Percentiles rank a stretch among this genome's conserved stretches.
phyloP scores from a whole-genome alignment of 768 basidiomycete species.

The Serendipita vermifera region DNA sequence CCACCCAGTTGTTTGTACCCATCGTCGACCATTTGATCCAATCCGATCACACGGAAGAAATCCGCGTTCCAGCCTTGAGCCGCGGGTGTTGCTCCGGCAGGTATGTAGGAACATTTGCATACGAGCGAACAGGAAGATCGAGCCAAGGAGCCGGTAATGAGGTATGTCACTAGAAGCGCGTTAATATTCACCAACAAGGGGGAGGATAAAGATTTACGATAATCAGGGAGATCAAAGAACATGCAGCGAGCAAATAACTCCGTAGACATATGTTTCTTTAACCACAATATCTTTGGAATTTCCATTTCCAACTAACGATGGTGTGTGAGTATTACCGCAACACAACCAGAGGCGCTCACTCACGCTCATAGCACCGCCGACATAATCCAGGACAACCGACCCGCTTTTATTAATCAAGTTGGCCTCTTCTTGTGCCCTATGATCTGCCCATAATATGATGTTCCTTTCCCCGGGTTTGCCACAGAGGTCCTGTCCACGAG shows the following conservation, averaged over 20 bases:
- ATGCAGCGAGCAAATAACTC: conserved; percentile 60
- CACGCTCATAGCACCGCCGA: conserved; percentile 93
- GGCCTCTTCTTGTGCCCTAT: conserved; percentile 86
- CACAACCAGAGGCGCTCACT: too few species aligned
- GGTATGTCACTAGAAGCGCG: conserved; percentile 54
- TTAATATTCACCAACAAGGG: background rate
- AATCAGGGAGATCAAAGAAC: conserved; percentile 90
- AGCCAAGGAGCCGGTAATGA: conserved; percentile 58
- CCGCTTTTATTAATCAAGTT: conserved; percentile 76
- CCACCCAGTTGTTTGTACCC: conserved; percentile 68
- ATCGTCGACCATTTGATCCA: conserved; percentile 52
- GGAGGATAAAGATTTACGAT: conserved; percentile 25
- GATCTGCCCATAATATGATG: conserved; percentile 93
- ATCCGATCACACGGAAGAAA: conserved; percentile 78
- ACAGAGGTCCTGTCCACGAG: conserved; percentile 42
- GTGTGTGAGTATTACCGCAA: conserved; percentile 2
- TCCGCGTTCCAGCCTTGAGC: conserved; percentile 71
- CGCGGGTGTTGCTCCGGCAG: conserved; percentile 37
- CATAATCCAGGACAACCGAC: conserved; percentile 80
- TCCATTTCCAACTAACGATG: conserved; percentile 83
- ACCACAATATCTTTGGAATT: conserved; percentile 93
- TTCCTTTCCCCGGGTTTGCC: conserved; percentile 65
- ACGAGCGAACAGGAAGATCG: conserved; percentile 88
- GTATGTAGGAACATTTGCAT: conserved; percentile 92
- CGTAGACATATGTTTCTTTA: conserved; percentile 74